These are phyloP conservation scores for Geranium rotundifolium DNA, from an alignment of 345 rosid species.

Conservation along the genomic window DNA sequence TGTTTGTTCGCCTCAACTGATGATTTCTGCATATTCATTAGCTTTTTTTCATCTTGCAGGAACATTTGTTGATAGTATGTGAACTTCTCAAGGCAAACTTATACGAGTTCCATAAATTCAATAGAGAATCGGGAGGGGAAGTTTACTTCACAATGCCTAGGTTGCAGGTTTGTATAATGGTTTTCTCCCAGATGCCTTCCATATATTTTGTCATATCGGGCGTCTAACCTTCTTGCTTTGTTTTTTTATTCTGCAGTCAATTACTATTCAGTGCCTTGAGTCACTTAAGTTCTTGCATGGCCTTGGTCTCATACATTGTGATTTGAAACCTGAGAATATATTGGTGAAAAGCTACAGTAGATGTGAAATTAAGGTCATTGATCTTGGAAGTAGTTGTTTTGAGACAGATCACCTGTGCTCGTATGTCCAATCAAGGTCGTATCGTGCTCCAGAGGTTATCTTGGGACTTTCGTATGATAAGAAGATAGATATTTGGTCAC, in stretches of 20 bases:
- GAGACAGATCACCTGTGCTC: slow-evolving; percentile 98
- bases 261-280: slow-evolving; percentile 91
- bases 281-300: slow-evolving; percentile 89
- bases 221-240: slow-evolving; percentile 16
- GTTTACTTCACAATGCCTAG: slow-evolving; percentile 99
- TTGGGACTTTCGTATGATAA: slow-evolving; percentile 90
- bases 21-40: neutral
- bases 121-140: slow-evolving; percentile 96
- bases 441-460: slow-evolving; percentile 97
- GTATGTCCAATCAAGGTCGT: slow-evolving; percentile 95
- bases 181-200: slow-evolving; percentile 8
- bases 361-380: slow-evolving; percentile 97
- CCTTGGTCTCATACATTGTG: slow-evolving; percentile 96
- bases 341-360: slow-evolving; percentile 95
- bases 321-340: slow-evolving; percentile 91
- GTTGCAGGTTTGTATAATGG: slow-evolving; percentile 58
- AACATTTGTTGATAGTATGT: slow-evolving; percentile 94
- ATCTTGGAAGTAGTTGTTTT: slow-evolving; percentile 99
- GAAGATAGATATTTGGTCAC: slow-evolving; percentile 96
- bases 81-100: slow-evolving; percentile 98
- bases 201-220: slow-evolving; percentile 5
- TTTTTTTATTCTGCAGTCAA: slow-evolving; percentile 75
- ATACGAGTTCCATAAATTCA: slow-evolving; percentile 94
- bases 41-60: slow-evolving; percentile 34
- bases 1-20: neutral